A percentile compares a stretch with the other conserved stretches of the same genome.
phyloP scores from a whole-genome alignment of 768 basidiomycete species.

The Tubosaeta sp. region DNA sequence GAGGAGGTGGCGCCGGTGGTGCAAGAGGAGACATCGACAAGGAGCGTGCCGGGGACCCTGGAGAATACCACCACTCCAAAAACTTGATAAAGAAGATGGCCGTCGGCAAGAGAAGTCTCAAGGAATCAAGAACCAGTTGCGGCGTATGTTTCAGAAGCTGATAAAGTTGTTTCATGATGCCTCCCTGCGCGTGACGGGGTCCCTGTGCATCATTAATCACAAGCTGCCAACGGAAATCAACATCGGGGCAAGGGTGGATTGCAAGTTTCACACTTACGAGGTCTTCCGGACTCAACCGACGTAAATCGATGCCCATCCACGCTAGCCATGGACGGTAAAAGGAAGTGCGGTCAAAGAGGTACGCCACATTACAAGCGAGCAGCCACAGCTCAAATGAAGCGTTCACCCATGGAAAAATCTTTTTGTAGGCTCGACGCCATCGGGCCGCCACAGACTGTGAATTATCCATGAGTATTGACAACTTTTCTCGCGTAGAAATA shows the following conservation, averaged over 20 bases:
- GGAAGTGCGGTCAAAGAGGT: constrained; percentile 82
- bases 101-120: constrained; percentile 75
- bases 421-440: constrained; percentile 62
- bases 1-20: constrained; percentile 73
- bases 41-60: constrained; percentile 79
- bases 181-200: constrained; percentile 27
- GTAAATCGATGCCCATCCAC: constrained; percentile 80
- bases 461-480: constrained; percentile 3
- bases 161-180: constrained; percentile 41
- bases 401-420: constrained; percentile 79
- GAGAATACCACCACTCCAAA: constrained; percentile 99
- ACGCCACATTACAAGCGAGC: constrained; percentile 79
- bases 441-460: constrained; percentile 49
- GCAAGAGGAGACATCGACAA: constrained; percentile 58
- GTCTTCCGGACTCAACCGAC: constrained; percentile 75
- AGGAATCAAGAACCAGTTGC: constrained; percentile 66
- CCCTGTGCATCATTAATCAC: constrained; percentile 12
- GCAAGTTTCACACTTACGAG: constrained; percentile 46
- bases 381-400: constrained; percentile 76
- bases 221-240: constrained; percentile 14
- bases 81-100: constrained; percentile 96
- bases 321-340: constrained; percentile 90
- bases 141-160: constrained; percentile 51
- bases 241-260: neutral
- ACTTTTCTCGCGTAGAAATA: neutral